These are phyloP conservation scores for Triticum turgidum DNA, from an alignment of 176 grass and related monocot species.

Conservation along the genomic window DNA sequence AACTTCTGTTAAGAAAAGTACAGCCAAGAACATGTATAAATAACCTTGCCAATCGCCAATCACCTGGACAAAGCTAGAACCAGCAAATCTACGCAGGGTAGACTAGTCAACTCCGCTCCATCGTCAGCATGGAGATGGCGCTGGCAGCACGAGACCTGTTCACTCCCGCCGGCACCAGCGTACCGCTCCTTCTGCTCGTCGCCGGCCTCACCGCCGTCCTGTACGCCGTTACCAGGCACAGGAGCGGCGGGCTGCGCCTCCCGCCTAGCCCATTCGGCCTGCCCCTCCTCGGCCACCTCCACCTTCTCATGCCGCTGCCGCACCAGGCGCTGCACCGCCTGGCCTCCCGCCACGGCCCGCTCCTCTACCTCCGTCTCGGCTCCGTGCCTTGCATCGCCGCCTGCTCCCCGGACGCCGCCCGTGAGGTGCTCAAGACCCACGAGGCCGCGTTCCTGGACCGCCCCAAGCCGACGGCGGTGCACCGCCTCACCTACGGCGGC, in stretches of 20 bases:
- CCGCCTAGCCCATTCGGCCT: slow-evolving; percentile 56
- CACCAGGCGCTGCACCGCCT: slow-evolving; percentile 74
- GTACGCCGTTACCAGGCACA: neutral
- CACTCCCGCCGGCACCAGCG: neutral
- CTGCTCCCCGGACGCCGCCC: slow-evolving; percentile 51
- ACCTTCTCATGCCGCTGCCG: slow-evolving; percentile 62
- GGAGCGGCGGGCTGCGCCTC: slow-evolving; percentile 6
- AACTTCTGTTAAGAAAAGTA: neutral
- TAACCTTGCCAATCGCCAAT: neutral
- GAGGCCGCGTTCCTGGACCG: slow-evolving; percentile 66
- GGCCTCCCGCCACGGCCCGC: slow-evolving; percentile 41
- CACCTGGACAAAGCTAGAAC: neutral
- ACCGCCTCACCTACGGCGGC: slow-evolving; percentile 54
- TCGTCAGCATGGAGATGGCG: slow-evolving; percentile 12
- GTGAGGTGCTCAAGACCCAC: slow-evolving; percentile 53
- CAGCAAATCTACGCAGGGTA: neutral
- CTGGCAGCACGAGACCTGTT: neutral
- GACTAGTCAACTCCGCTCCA: neutral
- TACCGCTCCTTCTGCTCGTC: slow-evolving; percentile 33
- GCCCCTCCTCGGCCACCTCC: slow-evolving; percentile 84
- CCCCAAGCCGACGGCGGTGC: slow-evolving; percentile 34
- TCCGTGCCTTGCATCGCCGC: slow-evolving; percentile 57
- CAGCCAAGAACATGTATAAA: neutral
- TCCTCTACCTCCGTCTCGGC: slow-evolving; percentile 64
- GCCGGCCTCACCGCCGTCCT: slow-evolving; percentile 14